These are phyloP conservation scores for Triticum dicoccoides DNA, from an alignment of 176 grass and related monocot genomes.

Conservation along the genomic window DNA sequence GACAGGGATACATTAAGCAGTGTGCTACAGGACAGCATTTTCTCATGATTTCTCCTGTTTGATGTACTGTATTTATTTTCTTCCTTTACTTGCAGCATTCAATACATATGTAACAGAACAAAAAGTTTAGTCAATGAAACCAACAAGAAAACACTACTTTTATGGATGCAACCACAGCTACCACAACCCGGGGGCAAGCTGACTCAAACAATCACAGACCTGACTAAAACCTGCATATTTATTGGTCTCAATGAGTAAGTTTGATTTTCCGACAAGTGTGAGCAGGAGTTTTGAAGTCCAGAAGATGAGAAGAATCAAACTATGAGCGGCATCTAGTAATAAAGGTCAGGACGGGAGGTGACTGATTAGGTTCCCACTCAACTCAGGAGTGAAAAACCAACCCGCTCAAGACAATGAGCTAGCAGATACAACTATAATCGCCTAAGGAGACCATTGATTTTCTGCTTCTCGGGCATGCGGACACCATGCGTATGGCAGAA, in stretches of 20 bases:
- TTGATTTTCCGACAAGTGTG: neutral
- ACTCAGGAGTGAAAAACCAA: neutral
- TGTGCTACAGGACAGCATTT: neutral
- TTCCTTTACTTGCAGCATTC: neutral
- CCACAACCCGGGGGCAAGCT: neutral
- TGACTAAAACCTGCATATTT: constrained; percentile 2
- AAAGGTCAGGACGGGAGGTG: neutral
- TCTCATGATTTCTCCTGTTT: constrained; percentile 10
- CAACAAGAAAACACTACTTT: constrained; percentile 1
- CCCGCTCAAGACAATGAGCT: neutral
- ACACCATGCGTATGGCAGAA: neutral
- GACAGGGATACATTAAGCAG: neutral
- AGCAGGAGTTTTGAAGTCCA: neutral
- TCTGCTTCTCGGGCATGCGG: neutral
- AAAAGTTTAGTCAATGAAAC: neutral
- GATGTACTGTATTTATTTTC: neutral
- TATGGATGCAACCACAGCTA: neutral
- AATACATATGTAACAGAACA: constrained; percentile 9
- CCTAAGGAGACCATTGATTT: neutral
- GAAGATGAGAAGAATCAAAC: constrained; percentile 8
- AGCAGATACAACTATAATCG: neutral
- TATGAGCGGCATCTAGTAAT: neutral
- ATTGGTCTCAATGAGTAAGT: neutral
- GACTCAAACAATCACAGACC: constrained; percentile 8
- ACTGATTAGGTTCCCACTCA: constrained; percentile 8